Base-by-base conservation (phyloP, 2,329 filamentous ascomycete genomes). In the Cucurbitaria berberidis region DNA sequence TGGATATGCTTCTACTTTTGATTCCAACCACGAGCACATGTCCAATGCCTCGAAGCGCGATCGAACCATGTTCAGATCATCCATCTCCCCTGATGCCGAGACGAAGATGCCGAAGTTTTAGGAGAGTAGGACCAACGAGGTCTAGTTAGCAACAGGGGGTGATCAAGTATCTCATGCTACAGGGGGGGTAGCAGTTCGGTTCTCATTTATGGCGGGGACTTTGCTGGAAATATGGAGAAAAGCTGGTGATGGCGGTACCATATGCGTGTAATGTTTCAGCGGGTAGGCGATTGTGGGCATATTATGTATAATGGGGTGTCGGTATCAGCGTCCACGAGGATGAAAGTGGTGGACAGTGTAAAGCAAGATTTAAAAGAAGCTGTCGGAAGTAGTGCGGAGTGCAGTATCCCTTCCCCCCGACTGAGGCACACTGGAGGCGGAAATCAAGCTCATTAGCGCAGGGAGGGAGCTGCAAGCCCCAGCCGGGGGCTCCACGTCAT, bases 401-500 rank as follows among this genome's bases (percentile, higher is more conserved):
- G 40, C 13, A 55, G 62, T 62, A 64, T 48, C 40, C 39, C 54
- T 54, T 59, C 63, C 63, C n/a, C 44, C 41, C 19, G 8, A 26
- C 46, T 48, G 42, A 43, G 48, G 53, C 51, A 38, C 51, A 45
- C n/a, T 30, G 43, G 57, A 59, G 52, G 62, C 54, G 52, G 42
- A 46, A 51, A 34, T 34, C 61, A 62, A 59, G 54, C 53, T 51
- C 47, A 45, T 22, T 5, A 16, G 35, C 63, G 56, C n/a, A n/a
- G n/a, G 44, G 64, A 59, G 50, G 61, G 44, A 47, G 24, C 49
- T 44, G 48, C 52, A 55, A 60, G 55, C 62, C 55, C 58, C 62
- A 68, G 55, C 63, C 58, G 57, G 41, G n/a, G 39, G 53, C 55
- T 62, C 60, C 62, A 58, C 58, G 62, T 60, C 41, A 55, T 59